A percentile compares a stretch with the other conserved stretches of the same genome.
Evolutionary conservation across 306 rosid species (phyloP).

Genomic region (Castanea mollissima): DNA sequence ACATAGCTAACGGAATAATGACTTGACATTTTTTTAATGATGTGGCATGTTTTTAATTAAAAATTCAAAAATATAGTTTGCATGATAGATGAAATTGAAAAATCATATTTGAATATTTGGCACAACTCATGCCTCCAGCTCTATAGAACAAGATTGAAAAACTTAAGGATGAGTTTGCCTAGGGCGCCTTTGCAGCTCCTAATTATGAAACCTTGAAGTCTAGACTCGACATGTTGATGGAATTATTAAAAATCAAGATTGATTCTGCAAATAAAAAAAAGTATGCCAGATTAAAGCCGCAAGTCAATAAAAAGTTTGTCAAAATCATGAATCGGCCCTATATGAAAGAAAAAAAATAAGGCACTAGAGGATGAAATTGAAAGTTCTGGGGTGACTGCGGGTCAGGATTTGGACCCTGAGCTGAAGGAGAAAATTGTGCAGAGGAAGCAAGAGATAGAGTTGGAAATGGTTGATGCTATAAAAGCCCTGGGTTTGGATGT

Average conservation of each 20-base stretch:
- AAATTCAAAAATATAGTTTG: no score
- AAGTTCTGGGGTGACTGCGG: slow-evolving; percentile 32
- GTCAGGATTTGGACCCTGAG: slow-evolving; percentile 47
- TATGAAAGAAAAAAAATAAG: slow-evolving; percentile 53
- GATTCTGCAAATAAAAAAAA: slow-evolving; percentile 32
- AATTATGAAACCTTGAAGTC: slow-evolving; percentile 53
- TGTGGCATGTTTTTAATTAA: no score
- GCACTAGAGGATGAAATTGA: slow-evolving; percentile 58
- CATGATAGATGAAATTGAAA: no score
- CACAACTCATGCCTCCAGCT: slow-evolving; percentile 43
- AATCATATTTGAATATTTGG: no score
- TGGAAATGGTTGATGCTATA: slow-evolving; percentile 48
- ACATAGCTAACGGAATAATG: no score
- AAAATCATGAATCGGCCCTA: slow-evolving; percentile 42
- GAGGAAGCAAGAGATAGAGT: slow-evolving; percentile 55
- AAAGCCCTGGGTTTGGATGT: slow-evolving; percentile 62
- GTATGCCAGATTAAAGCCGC: slow-evolving; percentile 47
- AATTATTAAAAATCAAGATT: slow-evolving; percentile 50
- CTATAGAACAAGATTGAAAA: slow-evolving; percentile 57
- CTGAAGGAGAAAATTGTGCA: slow-evolving; percentile 53
- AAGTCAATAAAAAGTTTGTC: slow-evolving; percentile 43
- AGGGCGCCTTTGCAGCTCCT: slow-evolving; percentile 49
- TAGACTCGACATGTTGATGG: slow-evolving; percentile 60
- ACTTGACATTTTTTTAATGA: no score
- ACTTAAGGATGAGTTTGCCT: slow-evolving; percentile 55